Base-by-base conservation (phyloP, 345 rosid genomes). In the Jatropha curcas region DNA sequence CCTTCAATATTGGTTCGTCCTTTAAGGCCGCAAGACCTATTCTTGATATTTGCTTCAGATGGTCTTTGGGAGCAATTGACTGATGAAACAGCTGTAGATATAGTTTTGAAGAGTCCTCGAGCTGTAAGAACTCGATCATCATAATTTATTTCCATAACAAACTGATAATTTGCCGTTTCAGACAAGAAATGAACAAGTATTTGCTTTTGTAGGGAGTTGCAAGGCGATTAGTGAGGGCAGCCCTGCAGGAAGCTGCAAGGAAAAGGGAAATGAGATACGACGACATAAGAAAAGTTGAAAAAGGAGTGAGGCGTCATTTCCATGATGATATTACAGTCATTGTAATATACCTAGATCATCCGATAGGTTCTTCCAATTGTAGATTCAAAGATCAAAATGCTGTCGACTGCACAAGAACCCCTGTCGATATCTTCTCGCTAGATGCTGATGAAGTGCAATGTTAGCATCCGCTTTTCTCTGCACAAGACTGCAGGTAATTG, bases 321-420 rank as follows among this genome's bases (percentile, higher is more conserved):
- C 93, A 88, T 37, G 93, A 88, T 8, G 93, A 88, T 52, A 88
- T 88, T 25, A 84, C 93, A 0, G 89, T 86, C n/a, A 71, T 86
- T 33, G 93, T 86, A 46, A 57, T 88, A 25, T 88, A 80, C 72
- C 74, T 88, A 31, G 90, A 84, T 75, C 85, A 82, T 77, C 77
- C 82, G 2, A 13, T 28, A 57, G 75, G 74, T 48, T 60, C 77
- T 35, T 59, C 74, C 7, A 73, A 65, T 20, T 76, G 72, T 25
- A 77, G 73, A 83, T 74, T 73, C 64, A 75, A 75, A 60, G 68
- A 58, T 22, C 53, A 30, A 7, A 65, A 37, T 61, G 34, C 61
- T 41, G 71, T 62, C 1, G 83, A 79, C 34, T 77, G 80, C 79
- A 85, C 84, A 0, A 79, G 71, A 19, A 17, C 77, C 19, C 92